Base-by-base conservation (phyloP, 176 grass and related monocot species). In the Triticum urartu region DNA sequence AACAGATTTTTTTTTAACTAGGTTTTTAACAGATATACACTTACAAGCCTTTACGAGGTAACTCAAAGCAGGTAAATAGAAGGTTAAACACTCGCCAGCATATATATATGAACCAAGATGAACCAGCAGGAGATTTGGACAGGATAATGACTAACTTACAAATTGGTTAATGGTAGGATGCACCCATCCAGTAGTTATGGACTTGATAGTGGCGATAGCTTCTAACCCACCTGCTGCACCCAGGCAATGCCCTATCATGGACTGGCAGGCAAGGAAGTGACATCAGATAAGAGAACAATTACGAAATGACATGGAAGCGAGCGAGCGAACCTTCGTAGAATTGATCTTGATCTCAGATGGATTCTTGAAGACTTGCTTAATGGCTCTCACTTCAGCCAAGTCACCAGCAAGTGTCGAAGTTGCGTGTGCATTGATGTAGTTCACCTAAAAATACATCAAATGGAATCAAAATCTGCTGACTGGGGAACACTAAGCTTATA, bases 321-420 rank as follows among this genome's bases (percentile, higher is more conserved):
- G 50, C 84, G 32, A 68, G 48, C 54, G 69, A 81, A 93, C 91
- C 85, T 93, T 93, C n/a, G 91, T 93, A 74, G 91, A 86, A 52
- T 93, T 93, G 34, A 90, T 93, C 83, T 93, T 93, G 33, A 93
- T 93, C 18, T 89, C 78, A 67, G 78, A 85, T 42, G 91, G 79
- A 77, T 93, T 82, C 48, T 63, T 85, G 85, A 93, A 91, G 7
- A 90, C 83, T 72, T 86, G 73, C 33, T 90, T 93, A 62, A 93
- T 83, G 48, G 92, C 92, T 75, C 87, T 86, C 47, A 86, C 72
- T 88, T 93, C 92, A 56, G 88, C 89, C 77, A 93, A 81, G 75
- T 93, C 89, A 83, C 89, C 89, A 63, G 89, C 88, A 81, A 91
- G 92, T 6, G 92, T 93, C 54, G 92, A 93, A 88, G 92, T 93